These are phyloP conservation scores for Vitis vinifera DNA, from an alignment of 164 flowering plant species.

Conservation along the genomic window DNA sequence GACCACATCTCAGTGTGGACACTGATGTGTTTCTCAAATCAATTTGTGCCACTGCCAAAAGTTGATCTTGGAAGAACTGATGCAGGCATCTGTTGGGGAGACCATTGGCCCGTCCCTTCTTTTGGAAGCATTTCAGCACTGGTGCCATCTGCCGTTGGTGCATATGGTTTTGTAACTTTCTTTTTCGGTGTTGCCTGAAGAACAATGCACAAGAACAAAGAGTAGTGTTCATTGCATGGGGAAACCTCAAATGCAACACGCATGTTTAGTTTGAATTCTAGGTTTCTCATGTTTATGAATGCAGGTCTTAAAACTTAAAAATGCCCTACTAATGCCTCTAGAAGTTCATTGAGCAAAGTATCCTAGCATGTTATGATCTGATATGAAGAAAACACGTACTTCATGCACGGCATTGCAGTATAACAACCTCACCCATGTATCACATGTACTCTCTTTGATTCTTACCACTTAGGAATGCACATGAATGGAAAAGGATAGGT, in stretches of 20 bases:
- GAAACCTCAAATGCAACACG: background rate
- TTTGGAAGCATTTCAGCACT: constrained; percentile 32
- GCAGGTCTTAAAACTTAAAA: too few relatives aligned
- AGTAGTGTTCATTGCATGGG: background rate
- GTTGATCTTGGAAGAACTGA: constrained; percentile 54
- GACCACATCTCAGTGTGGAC: background rate
- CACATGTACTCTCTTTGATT: background rate
- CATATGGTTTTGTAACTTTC: constrained; percentile 82
- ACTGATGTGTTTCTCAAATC: constrained; percentile 5
- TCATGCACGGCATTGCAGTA: background rate
- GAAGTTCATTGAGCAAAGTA: background rate
- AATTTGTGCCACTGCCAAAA: constrained; percentile 60
- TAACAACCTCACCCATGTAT: background rate
- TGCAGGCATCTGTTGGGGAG: constrained; percentile 56
- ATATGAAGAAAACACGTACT: background rate
- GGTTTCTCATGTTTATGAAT: too few relatives aligned
- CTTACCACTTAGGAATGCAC: background rate
- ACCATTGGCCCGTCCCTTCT: constrained; percentile 43
- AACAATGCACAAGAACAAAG: constrained; percentile 7
- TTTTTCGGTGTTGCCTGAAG: constrained; percentile 61
- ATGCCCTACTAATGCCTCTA: too few relatives aligned
- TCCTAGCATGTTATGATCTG: background rate
- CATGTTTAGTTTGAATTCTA: too few relatives aligned
- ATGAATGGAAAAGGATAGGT: background rate
- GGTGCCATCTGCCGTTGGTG: constrained; percentile 47